Evolutionary conservation across 306 rosid genomes (phyloP).

Genomic region (Spatholobus suberectus): DNA sequence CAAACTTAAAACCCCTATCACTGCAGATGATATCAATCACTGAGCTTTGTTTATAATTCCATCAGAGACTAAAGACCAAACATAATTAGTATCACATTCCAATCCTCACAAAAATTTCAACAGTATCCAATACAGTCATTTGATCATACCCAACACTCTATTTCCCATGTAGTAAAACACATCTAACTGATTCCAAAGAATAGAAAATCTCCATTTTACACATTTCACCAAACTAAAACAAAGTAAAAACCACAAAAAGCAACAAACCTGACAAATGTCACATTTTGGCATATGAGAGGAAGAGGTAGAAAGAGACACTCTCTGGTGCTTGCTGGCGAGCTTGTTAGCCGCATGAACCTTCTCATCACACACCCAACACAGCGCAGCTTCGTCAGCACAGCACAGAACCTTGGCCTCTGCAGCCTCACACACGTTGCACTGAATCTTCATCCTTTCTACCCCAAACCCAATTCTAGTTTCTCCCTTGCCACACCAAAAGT

Average conservation of each 20-base stretch:
- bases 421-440: slow-evolving; percentile 92
- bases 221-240: neutral
- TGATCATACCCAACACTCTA: neutral
- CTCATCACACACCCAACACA: slow-evolving; percentile 91
- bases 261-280: slow-evolving; percentile 89
- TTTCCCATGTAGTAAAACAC: neutral
- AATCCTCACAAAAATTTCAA: neutral
- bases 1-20: neutral
- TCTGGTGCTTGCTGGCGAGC: slow-evolving; percentile 92
- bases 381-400: slow-evolving; percentile 97
- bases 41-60: neutral
- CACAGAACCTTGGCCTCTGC: slow-evolving; percentile 92
- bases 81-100: neutral
- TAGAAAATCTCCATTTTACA: neutral
- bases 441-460: slow-evolving; percentile 77
- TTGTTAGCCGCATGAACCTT: slow-evolving; percentile 95
- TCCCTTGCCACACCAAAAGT: slow-evolving; percentile 7
- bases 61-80: neutral
- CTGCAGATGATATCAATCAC: neutral
- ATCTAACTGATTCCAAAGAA: slow-evolving; percentile 1
- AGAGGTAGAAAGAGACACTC: slow-evolving; percentile 73
- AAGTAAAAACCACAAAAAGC: neutral
- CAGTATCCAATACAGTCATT: neutral
- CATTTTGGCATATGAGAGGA: slow-evolving; percentile 88
- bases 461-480: slow-evolving; percentile 20